Percentiles rank a stretch among this genome's conserved stretches.
Conservation (phyloP, 2,329 filamentous ascomycete genomes). For the Pyricularia pennisetigena region DNA sequence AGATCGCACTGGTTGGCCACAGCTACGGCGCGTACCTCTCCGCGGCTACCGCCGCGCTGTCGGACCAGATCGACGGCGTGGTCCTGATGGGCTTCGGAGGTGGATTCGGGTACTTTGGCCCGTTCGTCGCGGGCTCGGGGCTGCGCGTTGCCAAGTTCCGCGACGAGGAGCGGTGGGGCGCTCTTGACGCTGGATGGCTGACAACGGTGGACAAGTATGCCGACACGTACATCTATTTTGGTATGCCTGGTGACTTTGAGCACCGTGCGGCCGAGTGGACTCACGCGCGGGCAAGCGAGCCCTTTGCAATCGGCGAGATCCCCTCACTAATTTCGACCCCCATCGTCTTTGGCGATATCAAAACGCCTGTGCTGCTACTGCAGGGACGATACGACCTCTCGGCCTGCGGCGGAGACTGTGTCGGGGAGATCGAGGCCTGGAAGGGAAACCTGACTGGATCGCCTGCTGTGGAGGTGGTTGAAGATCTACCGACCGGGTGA, state of each 20-base stretch:
- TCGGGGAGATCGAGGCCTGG: not conserved
- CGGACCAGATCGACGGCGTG: not conserved
- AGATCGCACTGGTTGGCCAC: not conserved
- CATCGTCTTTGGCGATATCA: not conserved
- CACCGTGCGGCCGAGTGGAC: not conserved
- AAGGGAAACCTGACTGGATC: not conserved
- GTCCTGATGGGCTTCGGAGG: not conserved
- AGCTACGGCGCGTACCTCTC: not conserved
- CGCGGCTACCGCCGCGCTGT: not conserved
- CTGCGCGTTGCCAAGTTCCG: not conserved
- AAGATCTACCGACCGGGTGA: not conserved
- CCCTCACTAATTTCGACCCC: not conserved
- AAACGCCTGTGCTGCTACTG: not conserved
- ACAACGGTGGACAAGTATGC: not conserved
- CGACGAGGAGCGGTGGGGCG: not conserved
- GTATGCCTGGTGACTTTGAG: not conserved
- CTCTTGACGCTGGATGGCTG: not conserved
- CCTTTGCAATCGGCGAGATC: not conserved
- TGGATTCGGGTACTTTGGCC: not conserved
- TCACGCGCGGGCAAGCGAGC: not conserved
- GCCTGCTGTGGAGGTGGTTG: not conserved
- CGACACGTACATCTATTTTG: not conserved
- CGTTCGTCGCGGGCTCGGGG: not conserved
- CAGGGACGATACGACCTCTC: not conserved
- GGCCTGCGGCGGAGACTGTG: not conserved